Base-by-base conservation (phyloP, 2,329 filamentous ascomycete species). In the Onygena corvina region DNA sequence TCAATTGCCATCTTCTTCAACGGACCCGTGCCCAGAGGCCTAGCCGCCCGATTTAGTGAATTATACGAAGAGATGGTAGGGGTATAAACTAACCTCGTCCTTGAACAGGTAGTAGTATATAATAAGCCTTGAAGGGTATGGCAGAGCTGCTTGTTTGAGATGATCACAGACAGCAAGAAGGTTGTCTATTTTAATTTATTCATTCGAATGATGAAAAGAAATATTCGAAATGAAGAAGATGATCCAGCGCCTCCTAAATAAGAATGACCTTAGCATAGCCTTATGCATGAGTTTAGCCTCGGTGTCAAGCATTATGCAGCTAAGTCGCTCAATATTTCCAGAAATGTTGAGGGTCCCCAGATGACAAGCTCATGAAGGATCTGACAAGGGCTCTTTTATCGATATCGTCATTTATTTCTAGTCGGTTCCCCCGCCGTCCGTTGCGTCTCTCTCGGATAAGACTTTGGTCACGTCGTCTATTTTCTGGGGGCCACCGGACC, bases 251-350 rank as follows among this genome's bases (percentile, higher is more conserved):
- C 36, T 16, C n/a, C 36, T 40, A 40, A 23, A 40, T 40, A 40
- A 20, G 3, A 12, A 9, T 7, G 20, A 40, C 20, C 12, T 40
- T 40, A 23, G 11, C 20, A 40, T 40, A 40, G 36, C 36, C 36
- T 40, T 23, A 18, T 40, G 36, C 20, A 40, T 40, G 36, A 23
- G 18, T 40, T n/a, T n/a, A 40, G 18, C 36, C 4, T 11, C 20
- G 36, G 20, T 23, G 20, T 40, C 20, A n/a, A 20, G 36, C 36
- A 40, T 23, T 23, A 6, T 12, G 16, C 21, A 40, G 21, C 36
- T 21, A 23, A 14, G 18, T 40, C 36, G 36, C 36, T 40, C 36
- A 40, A 40, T 23, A 40, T 40, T 40, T 40, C 36, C 36, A 18
- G 25, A 40, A 40, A 40, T 12, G 18, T 40, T 40, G 36, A 21